phyloP scores from a whole-genome alignment of 2,329 filamentous ascomycete genomes.

The Penicillium sp. region DNA sequence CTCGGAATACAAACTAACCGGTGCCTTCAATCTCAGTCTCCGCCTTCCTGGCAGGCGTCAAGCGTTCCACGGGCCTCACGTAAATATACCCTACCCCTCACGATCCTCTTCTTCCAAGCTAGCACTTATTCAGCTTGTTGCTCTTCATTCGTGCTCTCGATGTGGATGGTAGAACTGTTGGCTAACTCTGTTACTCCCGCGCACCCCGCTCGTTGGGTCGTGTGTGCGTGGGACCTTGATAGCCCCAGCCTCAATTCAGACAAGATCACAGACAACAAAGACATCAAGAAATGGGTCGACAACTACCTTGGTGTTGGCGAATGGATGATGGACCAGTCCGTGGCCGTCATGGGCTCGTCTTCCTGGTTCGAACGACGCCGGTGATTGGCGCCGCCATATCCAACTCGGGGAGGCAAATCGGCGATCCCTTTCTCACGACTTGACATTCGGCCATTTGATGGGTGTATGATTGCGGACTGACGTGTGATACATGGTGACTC shows the following conservation, averaged over 20 bases:
- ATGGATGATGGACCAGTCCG: conserved; percentile 97
- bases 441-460: conserved; percentile 2
- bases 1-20: conserved; percentile 4
- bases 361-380: conserved; percentile 88
- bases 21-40: conserved; percentile 61
- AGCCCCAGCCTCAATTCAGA: conserved; percentile 80
- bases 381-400: conserved; percentile 42
- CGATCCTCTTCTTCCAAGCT: conserved; percentile 8
- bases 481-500: not conserved
- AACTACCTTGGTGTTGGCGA: conserved; percentile 93
- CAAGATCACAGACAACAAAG: conserved; percentile 76
- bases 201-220: conserved; percentile 24
- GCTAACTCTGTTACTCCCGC: conserved; percentile 30
- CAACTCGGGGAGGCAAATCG: not conserved
- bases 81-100: conserved; percentile 56
- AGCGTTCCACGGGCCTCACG: conserved; percentile 96
- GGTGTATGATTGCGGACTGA: conserved; percentile 1
- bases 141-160: not conserved
- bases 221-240: conserved; percentile 33
- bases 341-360: conserved; percentile 83
- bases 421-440: conserved; percentile 4
- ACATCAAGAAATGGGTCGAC: conserved; percentile 82
- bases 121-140: not conserved
- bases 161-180: not conserved
- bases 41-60: conserved; percentile 93